A percentile compares a stretch with the other conserved stretches of the same genome.
These are phyloP conservation scores for Pseudopyricularia cyperi DNA, from an alignment of 2,329 filamentous ascomycete species.

Conservation along the genomic window DNA sequence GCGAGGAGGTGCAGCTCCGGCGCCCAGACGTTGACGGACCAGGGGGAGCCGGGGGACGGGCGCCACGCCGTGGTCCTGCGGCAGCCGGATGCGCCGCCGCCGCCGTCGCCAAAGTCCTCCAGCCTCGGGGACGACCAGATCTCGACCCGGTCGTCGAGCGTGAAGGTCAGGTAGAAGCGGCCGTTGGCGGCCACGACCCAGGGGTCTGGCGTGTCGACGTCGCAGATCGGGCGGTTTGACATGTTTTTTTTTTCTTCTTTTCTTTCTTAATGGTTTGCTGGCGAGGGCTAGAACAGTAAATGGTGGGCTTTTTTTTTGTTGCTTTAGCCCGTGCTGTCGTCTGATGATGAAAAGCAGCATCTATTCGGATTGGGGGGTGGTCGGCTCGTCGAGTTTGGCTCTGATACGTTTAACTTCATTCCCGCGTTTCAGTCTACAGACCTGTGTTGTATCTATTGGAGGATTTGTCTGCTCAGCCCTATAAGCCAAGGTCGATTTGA, in stretches of 20 bases:
- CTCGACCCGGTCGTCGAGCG: conserved; percentile 19
- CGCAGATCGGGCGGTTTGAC: conserved; percentile 15
- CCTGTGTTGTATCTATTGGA: too few relatives aligned
- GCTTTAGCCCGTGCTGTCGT: too few relatives aligned
- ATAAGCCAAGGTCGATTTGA: too few relatives aligned
- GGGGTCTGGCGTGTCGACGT: conserved; percentile 16
- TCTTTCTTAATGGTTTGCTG: neutral
- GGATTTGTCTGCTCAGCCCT: too few relatives aligned
- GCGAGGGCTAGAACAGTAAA: neutral
- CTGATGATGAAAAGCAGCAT: too few relatives aligned
- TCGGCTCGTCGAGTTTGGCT: too few relatives aligned
- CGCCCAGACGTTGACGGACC: conserved; percentile 36
- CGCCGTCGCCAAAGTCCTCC: conserved; percentile 17
- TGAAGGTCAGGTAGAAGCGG: conserved; percentile 13
- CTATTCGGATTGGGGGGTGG: too few relatives aligned
- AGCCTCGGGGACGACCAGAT: conserved; percentile 18
- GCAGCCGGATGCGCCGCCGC: too few relatives aligned
- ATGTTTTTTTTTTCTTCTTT: conserved; percentile 7
- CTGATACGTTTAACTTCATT: too few relatives aligned
- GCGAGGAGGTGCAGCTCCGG: conserved; percentile 38
- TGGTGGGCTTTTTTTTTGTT: neutral
- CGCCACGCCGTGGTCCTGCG: conserved; percentile 17
- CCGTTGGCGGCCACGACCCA: conserved; percentile 14
- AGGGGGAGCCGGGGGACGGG: conserved; percentile 25
- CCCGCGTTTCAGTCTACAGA: too few relatives aligned